phyloP scores from a whole-genome alignment of 2,329 filamentous ascomycete genomes.

The Beauveria varroae region DNA sequence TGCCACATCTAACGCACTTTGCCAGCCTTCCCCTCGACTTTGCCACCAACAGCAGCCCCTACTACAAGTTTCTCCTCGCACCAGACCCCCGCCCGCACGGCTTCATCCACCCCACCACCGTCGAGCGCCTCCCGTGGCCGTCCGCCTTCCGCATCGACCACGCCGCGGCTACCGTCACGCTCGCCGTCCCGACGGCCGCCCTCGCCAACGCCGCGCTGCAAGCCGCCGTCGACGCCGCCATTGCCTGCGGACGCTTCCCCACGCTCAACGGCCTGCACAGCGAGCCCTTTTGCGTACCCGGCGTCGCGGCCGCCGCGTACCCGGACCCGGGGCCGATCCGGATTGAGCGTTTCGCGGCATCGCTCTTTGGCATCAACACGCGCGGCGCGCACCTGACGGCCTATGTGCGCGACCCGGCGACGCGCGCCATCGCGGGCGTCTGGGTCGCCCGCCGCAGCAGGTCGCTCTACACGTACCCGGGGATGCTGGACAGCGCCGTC shows the following conservation, averaged over 20 bases:
- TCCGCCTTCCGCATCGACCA: slow-evolving; percentile 29
- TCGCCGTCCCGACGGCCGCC: slow-evolving; percentile 20
- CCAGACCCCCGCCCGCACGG: slow-evolving; percentile 40
- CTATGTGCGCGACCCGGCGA: slow-evolving; percentile 35
- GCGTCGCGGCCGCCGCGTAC: slow-evolving; percentile 20
- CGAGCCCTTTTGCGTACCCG: slow-evolving; percentile 35
- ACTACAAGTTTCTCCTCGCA: slow-evolving; percentile 39
- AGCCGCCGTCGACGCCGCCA: slow-evolving; percentile 25
- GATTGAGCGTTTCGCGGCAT: slow-evolving; percentile 54
- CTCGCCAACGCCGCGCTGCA: slow-evolving; percentile 33
- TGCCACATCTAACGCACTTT: slow-evolving; percentile 11
- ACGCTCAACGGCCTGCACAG: slow-evolving; percentile 31
- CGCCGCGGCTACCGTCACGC: slow-evolving; percentile 22
- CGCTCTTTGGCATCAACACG: slow-evolving; percentile 59
- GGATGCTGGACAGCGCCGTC: slow-evolving; percentile 72
- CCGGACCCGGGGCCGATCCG: slow-evolving; percentile 20
- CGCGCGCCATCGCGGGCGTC: slow-evolving; percentile 42
- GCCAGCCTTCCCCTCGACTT: slow-evolving; percentile 40
- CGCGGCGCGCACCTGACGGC: slow-evolving; percentile 62
- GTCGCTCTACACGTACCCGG: slow-evolving; percentile 64
- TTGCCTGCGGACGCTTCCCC: slow-evolving; percentile 28
- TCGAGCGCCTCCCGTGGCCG: slow-evolving; percentile 41
- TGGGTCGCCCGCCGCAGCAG: slow-evolving; percentile 64
- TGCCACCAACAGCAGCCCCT: slow-evolving; percentile 26
- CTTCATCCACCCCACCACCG: slow-evolving; percentile 39